Percentiles rank a stretch among this genome's conserved stretches.
These are phyloP conservation scores for Cichorium intybus DNA, from an alignment of 140 eudicot genomes.

Conservation along the genomic window DNA sequence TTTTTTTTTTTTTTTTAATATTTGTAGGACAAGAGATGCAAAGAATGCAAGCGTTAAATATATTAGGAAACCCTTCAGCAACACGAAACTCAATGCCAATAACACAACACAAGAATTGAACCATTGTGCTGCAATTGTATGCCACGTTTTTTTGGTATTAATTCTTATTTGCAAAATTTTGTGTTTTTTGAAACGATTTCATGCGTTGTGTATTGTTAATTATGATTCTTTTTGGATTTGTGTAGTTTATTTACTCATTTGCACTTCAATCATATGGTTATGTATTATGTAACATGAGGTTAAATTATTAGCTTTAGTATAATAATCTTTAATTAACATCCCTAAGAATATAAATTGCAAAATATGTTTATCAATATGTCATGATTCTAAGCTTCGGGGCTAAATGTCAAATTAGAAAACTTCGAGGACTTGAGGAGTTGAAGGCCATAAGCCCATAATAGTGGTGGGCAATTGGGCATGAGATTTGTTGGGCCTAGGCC, in stretches of 20 bases:
- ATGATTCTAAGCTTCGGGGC: no score
- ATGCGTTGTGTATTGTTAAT: not conserved
- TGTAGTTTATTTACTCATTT: not conserved
- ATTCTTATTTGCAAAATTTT: not conserved
- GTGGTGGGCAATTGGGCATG: no score
- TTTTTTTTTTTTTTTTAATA: not conserved
- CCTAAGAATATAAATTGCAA: no score
- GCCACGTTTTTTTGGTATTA: constrained; percentile 12
- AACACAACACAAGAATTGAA: constrained; percentile 47
- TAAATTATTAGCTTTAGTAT: not conserved
- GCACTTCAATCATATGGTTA: not conserved
- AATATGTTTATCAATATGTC: no score
- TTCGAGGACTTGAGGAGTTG: no score
- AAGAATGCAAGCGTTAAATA: constrained; percentile 52
- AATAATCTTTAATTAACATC: no score
- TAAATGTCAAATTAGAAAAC: no score
- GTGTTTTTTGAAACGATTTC: constrained; percentile 22
- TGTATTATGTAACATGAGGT: not conserved
- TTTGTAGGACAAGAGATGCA: constrained; percentile 72
- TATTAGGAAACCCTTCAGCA: constrained; percentile 51
- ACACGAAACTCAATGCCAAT: constrained; percentile 18
- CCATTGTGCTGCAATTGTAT: constrained; percentile 18
- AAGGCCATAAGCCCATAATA: no score
- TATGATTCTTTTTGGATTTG: not conserved
- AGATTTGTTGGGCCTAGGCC: no score